Base-by-base conservation (phyloP, 2,329 filamentous ascomycete genomes). In the Emericellopsis cladophorae region DNA sequence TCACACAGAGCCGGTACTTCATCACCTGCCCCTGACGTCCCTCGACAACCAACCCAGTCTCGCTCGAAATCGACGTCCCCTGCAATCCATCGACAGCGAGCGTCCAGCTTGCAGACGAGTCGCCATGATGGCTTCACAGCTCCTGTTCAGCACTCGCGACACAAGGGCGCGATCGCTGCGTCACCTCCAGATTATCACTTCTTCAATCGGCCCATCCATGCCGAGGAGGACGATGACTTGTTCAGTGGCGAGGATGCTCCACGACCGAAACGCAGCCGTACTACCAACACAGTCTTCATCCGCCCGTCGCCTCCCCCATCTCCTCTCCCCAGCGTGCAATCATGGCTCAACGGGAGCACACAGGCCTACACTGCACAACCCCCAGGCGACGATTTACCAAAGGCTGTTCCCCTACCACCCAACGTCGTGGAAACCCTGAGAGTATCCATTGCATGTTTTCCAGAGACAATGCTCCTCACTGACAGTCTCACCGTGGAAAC, bases 391-490 rank as follows among this genome's bases (percentile, higher is more conserved):
- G 61, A 64, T 36, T 39, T 60, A 9, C 58, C 61, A 4, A 59
- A 54, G 37, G 55, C 57, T 0, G 54, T 76, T 6, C 73, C 68
- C 1, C 58, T 78, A 0, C 70, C 72, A 0, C 64, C 68, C 1
- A 65, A 75, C 22, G 61, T 74, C 3, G 53, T 76, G 33, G 72
- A 78, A 43, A 74, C 65, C 1, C 57, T 78, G 4, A 60, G 68
- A 23, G 63, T 74, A 6, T 74, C 68, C 0, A 66, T 75, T 10
- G 58, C 65, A 5, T 75, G 70, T 48, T 79, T 79, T 46, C 74
- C 74, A 0, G 72, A 76, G 47, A 75, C 72, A 1, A 74, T 76
- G 67, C 65, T 78, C 1, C 58, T 70, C 10, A 68, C 72, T 5
- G 69, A 66, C 0, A 75, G 68, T 48, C 57, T 76, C 5, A 69